These are phyloP conservation scores for Cladosporium sphaerospermum DNA, from an alignment of 2,329 filamentous ascomycete genomes.

Conservation along the genomic window DNA sequence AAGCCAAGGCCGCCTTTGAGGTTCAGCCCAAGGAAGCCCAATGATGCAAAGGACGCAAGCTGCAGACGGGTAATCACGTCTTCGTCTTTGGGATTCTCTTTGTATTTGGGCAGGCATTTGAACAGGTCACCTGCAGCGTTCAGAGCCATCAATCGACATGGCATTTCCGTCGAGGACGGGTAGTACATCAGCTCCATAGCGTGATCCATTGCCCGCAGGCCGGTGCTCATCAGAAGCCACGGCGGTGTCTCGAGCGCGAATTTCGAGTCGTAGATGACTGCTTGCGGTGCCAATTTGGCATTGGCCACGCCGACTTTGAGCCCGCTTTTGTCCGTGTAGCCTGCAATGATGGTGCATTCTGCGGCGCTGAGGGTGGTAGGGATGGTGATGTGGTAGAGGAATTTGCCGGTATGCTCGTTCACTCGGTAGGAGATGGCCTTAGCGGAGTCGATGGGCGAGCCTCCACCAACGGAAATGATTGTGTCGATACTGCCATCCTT, in stretches of 20 bases:
- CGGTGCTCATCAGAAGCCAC: constrained; percentile 46
- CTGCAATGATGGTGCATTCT: constrained; percentile 49
- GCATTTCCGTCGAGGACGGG: constrained; percentile 46
- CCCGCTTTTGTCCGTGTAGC: constrained; percentile 45
- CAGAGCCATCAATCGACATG: constrained; percentile 41
- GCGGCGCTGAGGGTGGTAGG: constrained; percentile 47
- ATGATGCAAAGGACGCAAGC: constrained; percentile 46
- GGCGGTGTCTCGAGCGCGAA: constrained; percentile 48
- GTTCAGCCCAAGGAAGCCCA: constrained; percentile 47
- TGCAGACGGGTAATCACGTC: constrained; percentile 47
- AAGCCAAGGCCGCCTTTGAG: constrained; percentile 47
- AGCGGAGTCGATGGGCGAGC: constrained; percentile 48
- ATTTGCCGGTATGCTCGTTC: constrained; percentile 36
- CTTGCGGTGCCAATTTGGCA: constrained; percentile 39
- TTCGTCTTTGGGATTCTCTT: constrained; percentile 39
- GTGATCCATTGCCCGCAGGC: constrained; percentile 50
- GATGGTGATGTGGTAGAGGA: constrained; percentile 43
- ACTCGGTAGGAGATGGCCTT: constrained; percentile 43
- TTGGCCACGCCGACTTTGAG: constrained; percentile 45
- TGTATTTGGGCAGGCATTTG: constrained; percentile 42
- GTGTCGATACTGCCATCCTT: constrained; percentile 46
- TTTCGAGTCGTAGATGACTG: constrained; percentile 48
- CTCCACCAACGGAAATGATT: constrained; percentile 50
- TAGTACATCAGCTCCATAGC: constrained; percentile 51
- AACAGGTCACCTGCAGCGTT: constrained; percentile 44